phyloP scores from a whole-genome alignment of 192 early-diverging fungal species.

The Chytriomyces sp. region DNA sequence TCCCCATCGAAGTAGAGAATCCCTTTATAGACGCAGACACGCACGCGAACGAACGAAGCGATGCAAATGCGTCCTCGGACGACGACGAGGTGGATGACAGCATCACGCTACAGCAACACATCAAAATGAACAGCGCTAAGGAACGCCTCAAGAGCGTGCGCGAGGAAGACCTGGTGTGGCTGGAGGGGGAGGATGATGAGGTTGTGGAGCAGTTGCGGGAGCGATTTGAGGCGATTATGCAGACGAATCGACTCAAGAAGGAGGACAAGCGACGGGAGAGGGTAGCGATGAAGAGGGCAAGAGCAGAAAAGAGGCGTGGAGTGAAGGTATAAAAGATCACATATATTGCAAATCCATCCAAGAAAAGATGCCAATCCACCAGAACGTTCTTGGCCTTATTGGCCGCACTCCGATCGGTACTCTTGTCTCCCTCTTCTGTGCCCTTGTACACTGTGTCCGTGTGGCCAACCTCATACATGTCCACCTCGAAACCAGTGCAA shows the following conservation, averaged over 20 bases:
- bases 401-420: slow-evolving; percentile 35
- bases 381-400: slow-evolving; percentile 35
- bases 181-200: slow-evolving; percentile 19
- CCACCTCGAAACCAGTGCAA: neutral
- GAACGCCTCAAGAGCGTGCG: slow-evolving; percentile 3
- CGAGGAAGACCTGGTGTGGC: slow-evolving; percentile 26
- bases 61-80: neutral
- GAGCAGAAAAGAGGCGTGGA: neutral
- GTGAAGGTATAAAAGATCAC: neutral
- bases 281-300: slow-evolving; percentile 2
- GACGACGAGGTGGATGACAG: slow-evolving; percentile 11
- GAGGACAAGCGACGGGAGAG: neutral
- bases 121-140: slow-evolving; percentile 18
- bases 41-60: too few species aligned
- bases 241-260: neutral
- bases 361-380: slow-evolving; percentile 5
- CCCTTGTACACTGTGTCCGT: neutral
- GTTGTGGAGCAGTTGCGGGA: slow-evolving; percentile 6
- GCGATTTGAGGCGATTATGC: slow-evolving; percentile 15
- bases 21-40: too few species aligned
- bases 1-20: too few species aligned
- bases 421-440: neutral
- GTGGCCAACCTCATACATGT: neutral
- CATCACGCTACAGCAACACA: slow-evolving; percentile 14
- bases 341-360: neutral